Percentiles rank a stretch among this genome's conserved stretches.
phyloP scores from a whole-genome alignment of 768 basidiomycete species.

The Boletus pseudopeckii region DNA sequence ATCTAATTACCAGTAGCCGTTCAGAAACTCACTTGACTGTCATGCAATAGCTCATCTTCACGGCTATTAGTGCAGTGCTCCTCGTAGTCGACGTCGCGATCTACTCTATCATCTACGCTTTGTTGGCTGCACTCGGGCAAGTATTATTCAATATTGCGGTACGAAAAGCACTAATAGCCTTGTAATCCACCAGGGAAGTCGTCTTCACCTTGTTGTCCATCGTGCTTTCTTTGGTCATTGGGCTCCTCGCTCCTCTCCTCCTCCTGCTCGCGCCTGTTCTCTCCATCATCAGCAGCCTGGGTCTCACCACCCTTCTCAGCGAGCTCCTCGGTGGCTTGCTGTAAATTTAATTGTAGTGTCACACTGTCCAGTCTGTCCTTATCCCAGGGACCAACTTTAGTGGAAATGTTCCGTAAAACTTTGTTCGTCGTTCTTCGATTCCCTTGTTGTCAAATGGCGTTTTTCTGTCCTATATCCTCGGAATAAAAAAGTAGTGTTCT shows the following conservation, averaged over 20 bases:
- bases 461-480: no score
- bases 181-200: neutral
- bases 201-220: slow-evolving; percentile 4
- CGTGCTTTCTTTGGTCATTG: slow-evolving; percentile 3
- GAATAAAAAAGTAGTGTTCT: no score
- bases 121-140: slow-evolving; percentile 3
- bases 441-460: no score
- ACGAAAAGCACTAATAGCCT: neutral
- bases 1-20: neutral
- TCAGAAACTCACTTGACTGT: neutral
- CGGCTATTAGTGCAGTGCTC: neutral
- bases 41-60: slow-evolving; percentile 11
- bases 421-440: no score
- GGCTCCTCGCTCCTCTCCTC: slow-evolving; percentile 4
- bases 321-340: slow-evolving; percentile 2
- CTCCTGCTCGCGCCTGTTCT: slow-evolving; percentile 5
- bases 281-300: slow-evolving; percentile 3
- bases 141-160: neutral
- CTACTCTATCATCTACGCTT: neutral
- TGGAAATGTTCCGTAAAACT: no score
- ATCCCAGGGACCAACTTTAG: no score
- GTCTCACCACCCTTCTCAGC: neutral
- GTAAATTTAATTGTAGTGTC: neutral
- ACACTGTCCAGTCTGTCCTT: no score
- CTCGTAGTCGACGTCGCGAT: slow-evolving; percentile 5